phyloP scores from a whole-genome alignment of 129 eudicot genomes.

The Tagetes patula region DNA sequence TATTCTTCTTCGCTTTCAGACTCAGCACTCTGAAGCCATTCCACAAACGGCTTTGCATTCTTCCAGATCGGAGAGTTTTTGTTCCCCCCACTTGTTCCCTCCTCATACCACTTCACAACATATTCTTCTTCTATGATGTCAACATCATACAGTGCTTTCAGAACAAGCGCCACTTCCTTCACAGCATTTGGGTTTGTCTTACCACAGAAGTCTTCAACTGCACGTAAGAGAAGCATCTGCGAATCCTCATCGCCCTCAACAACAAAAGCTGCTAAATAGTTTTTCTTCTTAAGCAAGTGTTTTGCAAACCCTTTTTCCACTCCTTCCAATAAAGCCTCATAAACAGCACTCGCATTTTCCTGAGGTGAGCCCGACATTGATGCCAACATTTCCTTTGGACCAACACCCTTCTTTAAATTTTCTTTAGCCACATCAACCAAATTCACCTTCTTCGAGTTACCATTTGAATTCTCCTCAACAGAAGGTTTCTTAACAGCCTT shows the following conservation, averaged over 20 bases:
- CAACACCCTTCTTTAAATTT: constrained; percentile 34
- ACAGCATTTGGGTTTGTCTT: constrained; percentile 9
- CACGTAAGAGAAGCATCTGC: background rate
- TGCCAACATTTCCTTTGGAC: constrained; percentile 11
- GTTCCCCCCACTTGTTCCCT: background rate
- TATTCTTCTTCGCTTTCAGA: constrained; percentile 22
- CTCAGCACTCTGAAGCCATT: constrained; percentile 21
- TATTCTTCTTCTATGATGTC: constrained; percentile 1
- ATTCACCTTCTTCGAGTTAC: constrained; percentile 14
- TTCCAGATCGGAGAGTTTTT: background rate
- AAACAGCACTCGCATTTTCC: constrained; percentile 5
- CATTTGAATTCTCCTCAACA: constrained; percentile 24
- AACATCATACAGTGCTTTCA: constrained; percentile 16
- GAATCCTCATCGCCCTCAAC: constrained; percentile 12
- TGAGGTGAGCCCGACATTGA: constrained; percentile 4
- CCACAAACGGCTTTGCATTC: constrained; percentile 19
- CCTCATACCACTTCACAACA: constrained; percentile 14
- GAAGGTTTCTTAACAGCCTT: constrained; percentile 17
- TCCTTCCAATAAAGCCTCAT: constrained; percentile 4
- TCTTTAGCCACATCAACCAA: constrained; percentile 42
- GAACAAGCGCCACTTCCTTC: constrained; percentile 16
- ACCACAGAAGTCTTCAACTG: constrained; percentile 11
- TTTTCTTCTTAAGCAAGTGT: constrained; percentile 11
- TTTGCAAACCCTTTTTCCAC: constrained; percentile 19
- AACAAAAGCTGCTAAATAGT: background rate